These are phyloP conservation scores for Cryphonectria japonica DNA, from an alignment of 2,329 filamentous ascomycete genomes.

Conservation along the genomic window DNA sequence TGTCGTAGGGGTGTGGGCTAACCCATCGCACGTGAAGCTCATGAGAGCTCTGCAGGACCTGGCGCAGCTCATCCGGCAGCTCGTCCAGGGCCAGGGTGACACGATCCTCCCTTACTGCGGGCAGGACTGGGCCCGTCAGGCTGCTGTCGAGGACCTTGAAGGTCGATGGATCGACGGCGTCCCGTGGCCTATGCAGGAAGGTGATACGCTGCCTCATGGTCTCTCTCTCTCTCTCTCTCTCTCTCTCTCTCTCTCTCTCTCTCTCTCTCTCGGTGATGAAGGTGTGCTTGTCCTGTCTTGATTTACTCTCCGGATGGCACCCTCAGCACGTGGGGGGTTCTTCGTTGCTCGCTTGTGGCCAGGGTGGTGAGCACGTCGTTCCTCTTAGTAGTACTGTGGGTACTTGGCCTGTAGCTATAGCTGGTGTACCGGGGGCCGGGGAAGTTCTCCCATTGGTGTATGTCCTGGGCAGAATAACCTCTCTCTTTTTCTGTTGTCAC, in stretches of 20 bases:
- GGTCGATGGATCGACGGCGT: slow-evolving; percentile 65
- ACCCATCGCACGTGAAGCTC: slow-evolving; percentile 82
- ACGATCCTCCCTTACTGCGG: slow-evolving; percentile 77
- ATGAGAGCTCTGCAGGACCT: slow-evolving; percentile 65
- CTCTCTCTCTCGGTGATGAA: background rate
- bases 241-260: slow-evolving; percentile 27
- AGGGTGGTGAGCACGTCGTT: background rate
- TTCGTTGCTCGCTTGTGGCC: background rate
- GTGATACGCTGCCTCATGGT: slow-evolving; percentile 80
- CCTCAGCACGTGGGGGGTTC: background rate
- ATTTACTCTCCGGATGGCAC: background rate
- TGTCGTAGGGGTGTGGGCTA: slow-evolving; percentile 59
- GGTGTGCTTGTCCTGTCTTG: background rate
- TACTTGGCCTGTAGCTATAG: background rate
- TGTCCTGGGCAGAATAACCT: no score
- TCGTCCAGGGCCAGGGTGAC: slow-evolving; percentile 75
- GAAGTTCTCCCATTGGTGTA: background rate
- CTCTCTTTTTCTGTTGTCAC: no score
- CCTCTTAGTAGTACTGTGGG: background rate
- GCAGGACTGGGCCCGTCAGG: slow-evolving; percentile 60
- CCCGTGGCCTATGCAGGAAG: slow-evolving; percentile 70
- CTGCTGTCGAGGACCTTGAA: slow-evolving; percentile 60
- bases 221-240: slow-evolving; percentile 5
- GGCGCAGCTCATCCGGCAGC: slow-evolving; percentile 68
- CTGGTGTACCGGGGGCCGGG: no score